Evolutionary conservation across 2,329 filamentous ascomycete species (phyloP).

Genomic region (Diaporthe nobilis): DNA sequence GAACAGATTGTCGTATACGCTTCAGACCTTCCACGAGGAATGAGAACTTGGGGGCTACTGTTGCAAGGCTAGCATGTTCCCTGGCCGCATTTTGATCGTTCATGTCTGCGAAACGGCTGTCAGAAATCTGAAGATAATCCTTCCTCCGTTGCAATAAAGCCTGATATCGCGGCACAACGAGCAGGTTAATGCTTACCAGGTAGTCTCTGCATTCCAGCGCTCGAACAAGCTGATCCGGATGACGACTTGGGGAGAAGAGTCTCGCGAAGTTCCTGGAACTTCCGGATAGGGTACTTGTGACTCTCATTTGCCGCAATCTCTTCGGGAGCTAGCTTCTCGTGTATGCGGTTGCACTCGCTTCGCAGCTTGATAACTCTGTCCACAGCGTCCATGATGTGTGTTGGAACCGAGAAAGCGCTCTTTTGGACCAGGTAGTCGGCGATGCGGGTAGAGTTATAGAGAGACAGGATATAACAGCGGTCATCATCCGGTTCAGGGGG

Average conservation of each 20-base stretch:
- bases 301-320: neutral
- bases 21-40: neutral
- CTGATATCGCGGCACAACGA: neutral
- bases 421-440: neutral
- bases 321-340: neutral
- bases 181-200: neutral
- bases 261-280: neutral
- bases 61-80: neutral
- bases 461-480: neutral
- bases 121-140: neutral
- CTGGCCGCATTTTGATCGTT: too few species aligned
- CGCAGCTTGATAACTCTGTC: neutral
- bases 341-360: neutral
- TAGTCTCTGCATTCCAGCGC: neutral
- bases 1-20: neutral
- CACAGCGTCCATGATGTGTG: neutral
- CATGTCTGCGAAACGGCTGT: too few species aligned
- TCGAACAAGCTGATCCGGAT: neutral
- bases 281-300: neutral
- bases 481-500: neutral
- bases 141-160: neutral
- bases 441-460: neutral
- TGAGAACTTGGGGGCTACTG: too few species aligned
- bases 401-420: neutral
- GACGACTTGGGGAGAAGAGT: neutral